These are phyloP conservation scores for Huntiella omanensis DNA, from an alignment of 2,329 filamentous ascomycete genomes.

Conservation along the genomic window DNA sequence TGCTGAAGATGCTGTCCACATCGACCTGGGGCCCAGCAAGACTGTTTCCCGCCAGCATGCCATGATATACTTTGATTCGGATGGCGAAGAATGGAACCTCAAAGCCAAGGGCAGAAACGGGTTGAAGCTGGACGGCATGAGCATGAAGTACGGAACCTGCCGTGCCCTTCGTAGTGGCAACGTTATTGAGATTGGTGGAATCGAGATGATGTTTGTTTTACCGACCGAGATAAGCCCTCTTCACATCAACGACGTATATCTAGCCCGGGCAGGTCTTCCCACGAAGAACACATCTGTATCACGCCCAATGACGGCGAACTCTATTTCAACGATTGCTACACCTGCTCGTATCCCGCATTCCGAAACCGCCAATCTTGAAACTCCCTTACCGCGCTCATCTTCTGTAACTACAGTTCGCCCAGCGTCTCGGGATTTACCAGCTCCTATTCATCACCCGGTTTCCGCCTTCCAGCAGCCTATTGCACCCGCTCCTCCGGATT, in stretches of 20 bases:
- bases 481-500: slow-evolving; percentile 40
- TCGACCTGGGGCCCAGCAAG: slow-evolving; percentile 75
- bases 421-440: slow-evolving; percentile 2
- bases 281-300: slow-evolving; percentile 13
- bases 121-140: slow-evolving; percentile 58
- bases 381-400: slow-evolving; percentile 7
- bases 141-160: slow-evolving; percentile 27
- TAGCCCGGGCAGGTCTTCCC: slow-evolving; percentile 42
- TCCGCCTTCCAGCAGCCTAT: slow-evolving; percentile 25
- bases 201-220: slow-evolving; percentile 98
- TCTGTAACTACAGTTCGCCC: slow-evolving; percentile 5
- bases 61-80: slow-evolving; percentile 51
- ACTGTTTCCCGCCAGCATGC: slow-evolving; percentile 63
- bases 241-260: slow-evolving; percentile 48
- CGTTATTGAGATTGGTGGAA: slow-evolving; percentile 76
- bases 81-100: slow-evolving; percentile 60
- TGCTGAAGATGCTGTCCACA: slow-evolving; percentile 44
- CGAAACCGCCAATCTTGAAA: slow-evolving; percentile 11
- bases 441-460: slow-evolving; percentile 10
- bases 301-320: not conserved
- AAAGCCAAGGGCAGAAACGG: slow-evolving; percentile 83
- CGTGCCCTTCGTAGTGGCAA: slow-evolving; percentile 63
- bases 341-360: slow-evolving; percentile 2
- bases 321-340: slow-evolving; percentile 6
- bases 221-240: slow-evolving; percentile 51